These are phyloP conservation scores for Cutaneotrichosporon spelunceum DNA, from an alignment of 1,284 basidiomycete genomes.

Conservation along the genomic window DNA sequence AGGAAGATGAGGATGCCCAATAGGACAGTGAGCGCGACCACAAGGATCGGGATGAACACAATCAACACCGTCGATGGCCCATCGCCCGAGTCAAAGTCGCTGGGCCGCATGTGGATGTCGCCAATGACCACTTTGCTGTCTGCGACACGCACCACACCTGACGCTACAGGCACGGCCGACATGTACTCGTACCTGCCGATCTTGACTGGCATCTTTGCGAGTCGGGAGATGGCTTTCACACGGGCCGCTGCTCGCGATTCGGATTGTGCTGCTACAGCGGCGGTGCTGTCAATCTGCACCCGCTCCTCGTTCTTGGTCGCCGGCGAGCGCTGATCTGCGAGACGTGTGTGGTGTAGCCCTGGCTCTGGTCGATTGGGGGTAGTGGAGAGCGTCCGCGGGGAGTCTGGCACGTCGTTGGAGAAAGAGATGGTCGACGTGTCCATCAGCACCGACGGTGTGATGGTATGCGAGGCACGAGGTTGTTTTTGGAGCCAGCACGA, in stretches of 20 bases:
- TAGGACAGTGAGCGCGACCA: conserved; percentile 86
- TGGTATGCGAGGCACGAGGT: background rate
- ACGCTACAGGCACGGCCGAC: background rate
- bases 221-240: conserved; percentile 7
- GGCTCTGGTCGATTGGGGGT: conserved; percentile 18
- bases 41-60: conserved; percentile 69
- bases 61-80: conserved; percentile 39
- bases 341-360: conserved; percentile 32
- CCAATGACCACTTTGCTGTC: background rate
- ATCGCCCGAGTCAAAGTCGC: conserved; percentile 21
- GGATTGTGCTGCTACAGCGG: conserved; percentile 3
- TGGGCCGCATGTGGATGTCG: conserved; percentile 1
- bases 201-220: conserved; percentile 6
- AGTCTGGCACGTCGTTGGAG: conserved; percentile 23
- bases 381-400: conserved; percentile 16
- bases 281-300: conserved; percentile 2
- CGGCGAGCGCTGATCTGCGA: conserved; percentile 30
- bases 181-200: conserved; percentile 7
- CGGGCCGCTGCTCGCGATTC: conserved; percentile 4
- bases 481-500: background rate
- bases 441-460: conserved; percentile 21
- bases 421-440: conserved; percentile 37
- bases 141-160: background rate
- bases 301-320: background rate
- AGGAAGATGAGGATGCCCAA: conserved; percentile 87